These are phyloP conservation scores for Cenococcum geophilum DNA, from an alignment of 495 filamentous ascomycete genomes.

Conservation along the genomic window DNA sequence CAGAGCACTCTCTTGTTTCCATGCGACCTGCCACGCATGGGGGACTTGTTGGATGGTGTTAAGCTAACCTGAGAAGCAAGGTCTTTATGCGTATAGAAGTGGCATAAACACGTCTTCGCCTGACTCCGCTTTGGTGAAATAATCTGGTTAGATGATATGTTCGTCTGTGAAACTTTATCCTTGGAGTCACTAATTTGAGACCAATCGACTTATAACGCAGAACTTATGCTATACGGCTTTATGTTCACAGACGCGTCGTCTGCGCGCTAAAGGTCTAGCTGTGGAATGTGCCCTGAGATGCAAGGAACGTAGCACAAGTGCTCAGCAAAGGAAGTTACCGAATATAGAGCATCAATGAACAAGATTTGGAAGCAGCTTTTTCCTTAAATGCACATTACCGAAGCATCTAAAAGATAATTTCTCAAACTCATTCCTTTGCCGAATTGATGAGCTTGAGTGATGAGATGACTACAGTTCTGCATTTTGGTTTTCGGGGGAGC, in stretches of 20 bases:
- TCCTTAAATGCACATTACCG: too few species aligned
- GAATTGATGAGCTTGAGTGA: too few species aligned
- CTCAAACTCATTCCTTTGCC: too few species aligned
- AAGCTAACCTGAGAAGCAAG: constrained; percentile 4
- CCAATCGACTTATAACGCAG: constrained; percentile 5
- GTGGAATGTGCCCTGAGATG: constrained; percentile 23
- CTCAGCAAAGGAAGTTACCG: background rate
- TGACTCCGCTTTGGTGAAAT: background rate
- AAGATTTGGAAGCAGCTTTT: background rate
- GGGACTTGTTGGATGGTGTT: background rate
- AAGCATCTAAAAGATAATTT: too few species aligned
- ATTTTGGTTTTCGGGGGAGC: background rate
- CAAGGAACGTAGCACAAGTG: constrained; percentile 23
- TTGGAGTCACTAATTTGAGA: constrained; percentile 16
- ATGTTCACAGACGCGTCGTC: constrained; percentile 12
- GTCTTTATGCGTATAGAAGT: background rate
- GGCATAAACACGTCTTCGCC: background rate
- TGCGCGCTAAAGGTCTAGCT: constrained; percentile 5
- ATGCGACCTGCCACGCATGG: background rate
- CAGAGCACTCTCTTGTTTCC: background rate
- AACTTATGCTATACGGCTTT: constrained; percentile 4
- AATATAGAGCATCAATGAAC: background rate
- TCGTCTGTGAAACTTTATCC: constrained; percentile 8
- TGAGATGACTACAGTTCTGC: background rate
- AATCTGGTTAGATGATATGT: background rate